Evolutionary conservation across 768 basidiomycete genomes (phyloP).

Genomic region (Naganishia randhawae): DNA sequence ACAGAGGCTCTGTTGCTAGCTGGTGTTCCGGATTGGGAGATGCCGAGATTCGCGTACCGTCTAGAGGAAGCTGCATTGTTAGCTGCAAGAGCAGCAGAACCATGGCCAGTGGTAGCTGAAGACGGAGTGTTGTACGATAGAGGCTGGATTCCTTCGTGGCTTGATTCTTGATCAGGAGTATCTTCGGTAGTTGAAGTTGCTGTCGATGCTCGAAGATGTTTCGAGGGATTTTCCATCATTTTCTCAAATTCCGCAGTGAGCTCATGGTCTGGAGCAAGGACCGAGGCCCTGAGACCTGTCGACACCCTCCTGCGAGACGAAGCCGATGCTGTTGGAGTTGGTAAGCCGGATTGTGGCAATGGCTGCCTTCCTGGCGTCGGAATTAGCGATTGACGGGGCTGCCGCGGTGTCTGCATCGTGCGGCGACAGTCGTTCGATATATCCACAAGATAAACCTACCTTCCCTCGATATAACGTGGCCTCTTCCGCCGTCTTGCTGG

Average conservation of each 20-base stretch:
- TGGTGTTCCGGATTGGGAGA: constrained; percentile 12
- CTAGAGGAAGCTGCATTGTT: not conserved
- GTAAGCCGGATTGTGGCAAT: constrained; percentile 36
- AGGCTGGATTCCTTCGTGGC: constrained; percentile 25
- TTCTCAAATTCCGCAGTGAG: constrained; percentile 42
- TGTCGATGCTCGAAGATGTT: constrained; percentile 26
- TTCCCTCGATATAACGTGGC: not conserved
- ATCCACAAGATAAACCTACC: not conserved
- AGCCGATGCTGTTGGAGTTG: constrained; percentile 39
- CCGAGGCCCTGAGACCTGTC: constrained; percentile 30
- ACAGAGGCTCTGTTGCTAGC: not conserved
- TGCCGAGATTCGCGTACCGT: constrained; percentile 11
- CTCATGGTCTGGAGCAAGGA: constrained; percentile 31
- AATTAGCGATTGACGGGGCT: constrained; percentile 20
- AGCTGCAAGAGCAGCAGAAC: not conserved
- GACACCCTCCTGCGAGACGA: constrained; percentile 38
- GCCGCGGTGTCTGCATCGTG: constrained; percentile 12
- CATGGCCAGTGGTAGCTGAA: not conserved
- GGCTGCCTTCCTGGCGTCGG: constrained; percentile 31
- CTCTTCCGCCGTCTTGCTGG: not conserved
- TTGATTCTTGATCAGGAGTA: constrained; percentile 1
- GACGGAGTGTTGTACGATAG: not conserved
- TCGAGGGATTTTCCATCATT: constrained; percentile 36
- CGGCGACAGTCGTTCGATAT: not conserved
- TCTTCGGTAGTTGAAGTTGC: not conserved